A percentile compares a stretch with the other conserved stretches of the same genome.
Conservation (phyloP, 257 asterid species). For the Fraxinus pennsylvanica region DNA sequence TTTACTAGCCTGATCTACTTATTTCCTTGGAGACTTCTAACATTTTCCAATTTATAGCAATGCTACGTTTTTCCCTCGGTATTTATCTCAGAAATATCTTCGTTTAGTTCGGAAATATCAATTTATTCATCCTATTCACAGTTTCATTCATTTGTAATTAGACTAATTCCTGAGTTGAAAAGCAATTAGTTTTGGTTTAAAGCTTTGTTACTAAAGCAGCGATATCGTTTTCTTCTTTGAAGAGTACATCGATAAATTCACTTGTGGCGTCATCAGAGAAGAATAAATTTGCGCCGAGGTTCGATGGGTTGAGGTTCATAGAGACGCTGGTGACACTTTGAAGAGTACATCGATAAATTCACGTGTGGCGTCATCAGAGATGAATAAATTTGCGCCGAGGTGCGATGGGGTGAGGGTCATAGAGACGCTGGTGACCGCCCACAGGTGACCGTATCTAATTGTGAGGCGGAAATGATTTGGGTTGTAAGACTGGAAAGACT, state of each 20-base stretch:
- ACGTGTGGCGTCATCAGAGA: not conserved
- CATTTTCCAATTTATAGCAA: not conserved
- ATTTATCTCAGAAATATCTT: not conserved
- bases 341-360: constrained; percentile 32
- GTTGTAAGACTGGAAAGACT: not conserved
- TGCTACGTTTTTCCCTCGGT: not conserved
- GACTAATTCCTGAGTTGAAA: not conserved
- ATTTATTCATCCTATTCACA: too few relatives aligned
- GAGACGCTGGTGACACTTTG: constrained; percentile 56
- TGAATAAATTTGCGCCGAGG: constrained; percentile 46
- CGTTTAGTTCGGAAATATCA: not conserved
- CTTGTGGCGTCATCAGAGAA: constrained; percentile 8
- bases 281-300: constrained; percentile 47
- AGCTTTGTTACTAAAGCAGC: not conserved
- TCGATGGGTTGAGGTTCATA: constrained; percentile 63
- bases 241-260: constrained; percentile 30
- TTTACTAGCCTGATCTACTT: not conserved
- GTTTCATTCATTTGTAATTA: not conserved
- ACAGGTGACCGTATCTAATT: constrained; percentile 38
- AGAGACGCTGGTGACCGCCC: constrained; percentile 65
- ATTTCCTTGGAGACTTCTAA: not conserved
- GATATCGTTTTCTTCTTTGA: constrained; percentile 3
- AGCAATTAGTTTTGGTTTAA: not conserved
- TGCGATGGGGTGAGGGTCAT: constrained; percentile 64
- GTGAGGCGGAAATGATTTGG: not conserved